A percentile compares a stretch with the other conserved stretches of the same genome.
phyloP scores from a whole-genome alignment of 148 eudicot genomes.

The Cornus florida region DNA sequence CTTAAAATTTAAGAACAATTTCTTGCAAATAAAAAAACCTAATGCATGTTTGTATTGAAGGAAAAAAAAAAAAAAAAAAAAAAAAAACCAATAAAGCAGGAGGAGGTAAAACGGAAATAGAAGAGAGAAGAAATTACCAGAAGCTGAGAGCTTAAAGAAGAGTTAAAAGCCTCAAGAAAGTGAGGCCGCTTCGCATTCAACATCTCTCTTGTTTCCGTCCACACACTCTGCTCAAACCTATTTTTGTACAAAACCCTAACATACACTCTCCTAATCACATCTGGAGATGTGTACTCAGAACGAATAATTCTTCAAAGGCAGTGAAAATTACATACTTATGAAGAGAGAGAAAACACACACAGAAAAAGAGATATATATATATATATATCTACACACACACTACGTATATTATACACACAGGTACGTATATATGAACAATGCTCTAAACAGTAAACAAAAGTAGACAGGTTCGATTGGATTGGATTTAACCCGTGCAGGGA shows the following conservation, averaged over 20 bases:
- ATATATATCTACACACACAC: too few species aligned
- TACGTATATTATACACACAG: not conserved
- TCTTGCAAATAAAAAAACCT: not conserved
- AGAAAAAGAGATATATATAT: too few species aligned
- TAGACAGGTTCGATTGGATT: not conserved
- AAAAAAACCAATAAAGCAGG: too few species aligned
- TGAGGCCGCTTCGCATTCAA: conserved; percentile 42
- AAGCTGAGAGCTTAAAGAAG: conserved; percentile 42
- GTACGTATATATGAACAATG: too few species aligned
- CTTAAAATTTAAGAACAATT: not conserved
- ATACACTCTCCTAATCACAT: conserved; percentile 3
- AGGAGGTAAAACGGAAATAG: not conserved
- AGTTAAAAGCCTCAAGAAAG: conserved; percentile 56
- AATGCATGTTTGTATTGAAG: not conserved
- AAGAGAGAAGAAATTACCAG: conserved; percentile 25
- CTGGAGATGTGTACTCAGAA: not conserved
- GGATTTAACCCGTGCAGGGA: not conserved
- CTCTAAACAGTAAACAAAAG: not conserved
- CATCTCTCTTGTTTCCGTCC: conserved; percentile 20
- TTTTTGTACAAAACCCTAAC: conserved; percentile 1
- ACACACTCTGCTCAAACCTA: conserved; percentile 9
- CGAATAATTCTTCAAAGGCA: not conserved
- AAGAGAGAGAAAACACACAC: not conserved
- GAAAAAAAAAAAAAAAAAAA: not conserved
- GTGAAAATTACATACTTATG: not conserved